Evolutionary conservation across 306 rosid genomes (phyloP), one percentile per base, ranked within the genome.

Genomic region (Quercus berberidifolia): DNA sequence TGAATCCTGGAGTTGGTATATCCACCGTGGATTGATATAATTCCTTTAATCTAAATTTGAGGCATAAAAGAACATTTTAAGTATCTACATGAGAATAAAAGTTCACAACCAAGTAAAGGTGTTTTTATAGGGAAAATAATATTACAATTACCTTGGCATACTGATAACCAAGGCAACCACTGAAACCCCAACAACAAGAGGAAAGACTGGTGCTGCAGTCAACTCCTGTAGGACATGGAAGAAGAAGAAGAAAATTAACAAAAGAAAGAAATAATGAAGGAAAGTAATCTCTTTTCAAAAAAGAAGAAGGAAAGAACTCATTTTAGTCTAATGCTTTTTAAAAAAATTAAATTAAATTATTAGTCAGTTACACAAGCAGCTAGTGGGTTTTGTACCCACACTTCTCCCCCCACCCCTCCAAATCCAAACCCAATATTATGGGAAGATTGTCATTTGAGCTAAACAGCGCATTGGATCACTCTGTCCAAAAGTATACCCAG

Each of bases 191-290:
- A 81, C 87, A 62, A 96, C 83, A 54, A 96, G 98, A 65, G 98
- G 96, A 76, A 91, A 92, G 20, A 96, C 96, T 0, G 98, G 99
- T 49, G 99, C 98, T 0, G 98, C 86, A 75, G 99, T 91, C 86
- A 91, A 81, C 75, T 96, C 99, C 99, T 96, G 90, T 67, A 76
- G 73, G 49, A 69, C 64, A 64, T 65, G 52, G 71, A 78, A 49
- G 54, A 49, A 12, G 23, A 56, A 77, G 46, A 64, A 80, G 75
- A 74, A 46, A 19, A 65, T 68, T 14, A 85, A 73, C 73, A 75
- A n/a, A 49, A 2, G 18, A 69, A 60, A 63, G 33, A 33, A 10
- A 46, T 5, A 4, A 7, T 14, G n/a, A 33, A 63, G 46, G 46
- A 41, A 41, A 41, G 46, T 41, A 41, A 41, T 41, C 3, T 41